phyloP scores from a whole-genome alignment of 345 rosid genomes.

The Cardamine chenopodiifolia region DNA sequence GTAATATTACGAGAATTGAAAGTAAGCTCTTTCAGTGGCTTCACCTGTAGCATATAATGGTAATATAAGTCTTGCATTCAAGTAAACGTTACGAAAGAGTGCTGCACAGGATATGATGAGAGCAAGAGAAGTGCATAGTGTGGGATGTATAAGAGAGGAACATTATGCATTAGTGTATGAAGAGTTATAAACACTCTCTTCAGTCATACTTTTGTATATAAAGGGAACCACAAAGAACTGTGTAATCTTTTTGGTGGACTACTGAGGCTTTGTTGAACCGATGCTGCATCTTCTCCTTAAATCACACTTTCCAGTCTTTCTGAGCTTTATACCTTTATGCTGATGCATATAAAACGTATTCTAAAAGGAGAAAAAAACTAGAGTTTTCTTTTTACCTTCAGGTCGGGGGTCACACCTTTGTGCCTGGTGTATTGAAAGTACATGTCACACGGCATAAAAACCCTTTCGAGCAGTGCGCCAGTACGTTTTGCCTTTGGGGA shows the following conservation, averaged over 20 bases:
- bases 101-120: background rate
- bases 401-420: constrained; percentile 94
- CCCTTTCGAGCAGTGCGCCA: constrained; percentile 96
- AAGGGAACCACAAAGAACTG: background rate
- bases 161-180: background rate
- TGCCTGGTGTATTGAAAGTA: constrained; percentile 90
- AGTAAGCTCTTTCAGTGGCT: constrained; percentile 88
- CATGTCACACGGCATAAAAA: constrained; percentile 99
- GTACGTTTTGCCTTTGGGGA: constrained; percentile 96
- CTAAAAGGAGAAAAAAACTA: background rate
- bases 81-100: background rate
- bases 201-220: background rate
- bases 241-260: background rate
- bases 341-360: constrained; percentile 2
- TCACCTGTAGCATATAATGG: constrained; percentile 53
- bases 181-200: background rate
- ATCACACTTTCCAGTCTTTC: background rate
- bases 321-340: background rate
- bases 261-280: background rate
- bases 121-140: background rate
- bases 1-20: constrained; percentile 77
- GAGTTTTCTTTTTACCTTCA: constrained; percentile 62
- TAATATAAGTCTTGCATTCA: constrained; percentile 22
- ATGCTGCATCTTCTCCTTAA: no score
- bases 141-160: background rate